Base-by-base conservation (phyloP, 495 filamentous ascomycete genomes). In the Astrothelium subdiscretum region DNA sequence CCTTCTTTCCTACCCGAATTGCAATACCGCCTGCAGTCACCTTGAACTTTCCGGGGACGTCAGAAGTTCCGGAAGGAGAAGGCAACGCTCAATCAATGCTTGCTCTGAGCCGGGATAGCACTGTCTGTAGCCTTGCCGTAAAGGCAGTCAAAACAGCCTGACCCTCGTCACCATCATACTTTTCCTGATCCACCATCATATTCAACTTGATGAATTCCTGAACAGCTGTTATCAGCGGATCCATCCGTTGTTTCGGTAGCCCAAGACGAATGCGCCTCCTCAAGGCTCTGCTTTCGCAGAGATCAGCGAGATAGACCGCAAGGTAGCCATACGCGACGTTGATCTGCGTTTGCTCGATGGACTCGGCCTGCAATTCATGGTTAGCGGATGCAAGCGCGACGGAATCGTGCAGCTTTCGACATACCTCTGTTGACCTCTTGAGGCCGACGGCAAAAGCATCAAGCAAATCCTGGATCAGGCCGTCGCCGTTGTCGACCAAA, bases 281-380 rank as follows among this genome's bases (percentile, higher is more conserved):
- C 13, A 83, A 81, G 31, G 77, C 75, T 13, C 68, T 57, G 58
- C 84, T 75, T 22, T 92, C 76, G 69, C 87, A 91, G 18, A 97
- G 78, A 58, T 87, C 89, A 31, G 89, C 87, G 12, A 99, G 76
- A 2, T 97, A 77, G 3, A 97, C 84, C 0, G 92, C 85, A 44
- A 99, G 79, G 68, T 96, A 99, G 31, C 95, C 95, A 62, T 92
- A 85, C 2, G 89, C 88, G 31, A 99, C 91, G 71, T 92, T 96
- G 59, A 85, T 81, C 59, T 87, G 86, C n/a, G 86, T 85, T 67
- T 90, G 89, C 70, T 90, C 58, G 18, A 66, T 57, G 1, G 66
- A 66, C 31, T 66, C 61, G 26, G 64, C 66, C 35, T 64, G 43
- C 8, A 31, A n/a, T n/a, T 18, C 35, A 67, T 54, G 27, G 32